Evolutionary conservation across 2,329 filamentous ascomycete genomes (phyloP), one percentile per base, ranked within the genome.

Genomic region (Fusarium heterosporum): DNA sequence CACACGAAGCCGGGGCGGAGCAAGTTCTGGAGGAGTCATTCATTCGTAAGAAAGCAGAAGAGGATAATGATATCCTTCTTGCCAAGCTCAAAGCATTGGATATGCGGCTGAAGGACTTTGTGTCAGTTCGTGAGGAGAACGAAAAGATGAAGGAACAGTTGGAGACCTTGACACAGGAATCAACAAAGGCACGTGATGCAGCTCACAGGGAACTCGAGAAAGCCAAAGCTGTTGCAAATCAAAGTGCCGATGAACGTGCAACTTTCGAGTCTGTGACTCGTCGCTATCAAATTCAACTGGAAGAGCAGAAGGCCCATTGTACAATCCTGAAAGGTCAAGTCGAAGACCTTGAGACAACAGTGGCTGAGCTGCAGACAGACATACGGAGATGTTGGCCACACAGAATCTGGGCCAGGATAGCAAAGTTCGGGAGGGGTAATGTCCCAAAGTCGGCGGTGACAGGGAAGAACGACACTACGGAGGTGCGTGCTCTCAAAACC

Each of bases 381-480:
- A 38, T 62, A 6, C 10, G 25, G 2, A 28, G 19, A 4, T 62
- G 59, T 17, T 55, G 55, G 48, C 17, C 45, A 11, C 55, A 61
- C 19, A 30, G 30, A 1, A 34, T 62, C 4, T 16, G 48, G 42
- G n/a, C 13, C 1, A 55, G 55, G 59, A 29, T 45, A 4, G 11
- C 36, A 2, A n/a, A 14, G 3, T 6, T 30, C 17, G 14, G 32
- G 8, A n/a, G 13, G 2, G 32, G 8, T 4, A 7, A 9, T 3
- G 28, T 1, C 12, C 22, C 36, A 16, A 11, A 25, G 17, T 25
- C n/a, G 8, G 25, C 25, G 34, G 12, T 12, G 13, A 25, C 19
- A 9, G 30, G 12, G 3, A 25, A 19, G 25, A 28, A 4, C 11
- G 42, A 26, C 16, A 13, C 13, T 25, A 6, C 28, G 4, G 51